Evolutionary conservation across 2,329 filamentous ascomycete species (phyloP).

Genomic region (Aspergillus sp.): DNA sequence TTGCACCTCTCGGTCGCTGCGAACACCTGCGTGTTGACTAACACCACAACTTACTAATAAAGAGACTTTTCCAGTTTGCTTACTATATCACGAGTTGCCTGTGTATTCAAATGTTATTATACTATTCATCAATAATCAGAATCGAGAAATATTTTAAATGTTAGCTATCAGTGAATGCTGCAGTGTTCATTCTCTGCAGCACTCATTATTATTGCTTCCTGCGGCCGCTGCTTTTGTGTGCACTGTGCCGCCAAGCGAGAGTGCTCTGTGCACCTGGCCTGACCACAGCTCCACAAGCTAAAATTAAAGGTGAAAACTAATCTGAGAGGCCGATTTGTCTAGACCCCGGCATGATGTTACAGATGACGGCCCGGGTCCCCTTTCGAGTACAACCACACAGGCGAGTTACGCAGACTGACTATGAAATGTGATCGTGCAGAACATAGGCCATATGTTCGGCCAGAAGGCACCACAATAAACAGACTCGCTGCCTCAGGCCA

Average conservation of each 20-base stretch:
- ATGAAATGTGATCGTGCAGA: neutral
- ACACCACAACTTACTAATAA: neutral
- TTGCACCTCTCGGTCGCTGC: neutral
- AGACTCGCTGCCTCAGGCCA: neutral
- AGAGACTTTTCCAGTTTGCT: neutral
- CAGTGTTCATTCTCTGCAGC: no score
- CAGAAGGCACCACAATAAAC: neutral
- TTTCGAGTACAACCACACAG: no score
- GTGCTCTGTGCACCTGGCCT: conserved; percentile 6
- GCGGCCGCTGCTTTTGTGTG: neutral
- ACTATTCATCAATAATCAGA: no score
- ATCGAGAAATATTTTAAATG: no score
- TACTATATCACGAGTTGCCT: no score
- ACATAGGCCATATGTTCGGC: neutral
- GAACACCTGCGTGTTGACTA: neutral
- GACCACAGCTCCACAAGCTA: conserved; percentile 5
- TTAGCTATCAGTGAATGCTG: no score
- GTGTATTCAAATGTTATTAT: no score
- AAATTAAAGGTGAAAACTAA: conserved; percentile 3
- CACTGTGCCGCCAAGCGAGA: neutral
- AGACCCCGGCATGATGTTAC: neutral
- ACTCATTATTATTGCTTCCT: no score
- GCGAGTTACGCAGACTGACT: neutral
- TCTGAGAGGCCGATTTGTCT: neutral
- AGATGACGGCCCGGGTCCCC: no score